Base-by-base conservation (phyloP, 305 asterid species). In the Solanum hybrid region DNA sequence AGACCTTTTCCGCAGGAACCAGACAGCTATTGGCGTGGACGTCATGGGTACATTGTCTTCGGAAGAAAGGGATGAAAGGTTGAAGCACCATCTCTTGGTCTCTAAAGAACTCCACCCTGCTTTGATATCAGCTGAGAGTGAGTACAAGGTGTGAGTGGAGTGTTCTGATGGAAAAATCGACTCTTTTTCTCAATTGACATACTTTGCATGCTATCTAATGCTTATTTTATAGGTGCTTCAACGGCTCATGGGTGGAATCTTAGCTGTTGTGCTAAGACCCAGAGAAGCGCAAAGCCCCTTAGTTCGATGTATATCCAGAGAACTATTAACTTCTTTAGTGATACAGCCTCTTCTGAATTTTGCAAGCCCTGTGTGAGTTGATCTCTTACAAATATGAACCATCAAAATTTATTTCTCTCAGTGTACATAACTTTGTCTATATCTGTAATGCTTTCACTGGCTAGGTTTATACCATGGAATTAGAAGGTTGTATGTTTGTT, bases 51-150 rank as follows among this genome's bases (percentile, higher is more conserved):
- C 98, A 61, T 93, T 98, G 94, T 98, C 99, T 93, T 98, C 96
- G 87, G 98, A 97, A 94, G 97, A 97, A 95, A 96, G 99, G 94
- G 99, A 98, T 93, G 99, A 97, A 89, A 95, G 99, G 94, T 93
- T 98, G 94, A 98, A 96, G 92, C 96, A 96, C 93, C 97, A 97
- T 91, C 96, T 97, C 75, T 89, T 96, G 92, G 90, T 92, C 91
- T 94, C 98, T 84, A 95, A 96, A 93, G 98, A 98, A 93, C 99
- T 98, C 91, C 99, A 98, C 93, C 99, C 99, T 91, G 99, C 99
- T 90, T 92, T 98, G 95, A 92, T 96, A 92, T 96, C 99, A 90
- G 87, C 99, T 88, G 99, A 97, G 93, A 91, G 98, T 96, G 99
- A 98, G 98, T 97, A 97, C 98, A 98, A 98, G 99, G 99, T 98